phyloP scores from a whole-genome alignment of 768 basidiomycete genomes.

The Dictyophora rubrovolvata region DNA sequence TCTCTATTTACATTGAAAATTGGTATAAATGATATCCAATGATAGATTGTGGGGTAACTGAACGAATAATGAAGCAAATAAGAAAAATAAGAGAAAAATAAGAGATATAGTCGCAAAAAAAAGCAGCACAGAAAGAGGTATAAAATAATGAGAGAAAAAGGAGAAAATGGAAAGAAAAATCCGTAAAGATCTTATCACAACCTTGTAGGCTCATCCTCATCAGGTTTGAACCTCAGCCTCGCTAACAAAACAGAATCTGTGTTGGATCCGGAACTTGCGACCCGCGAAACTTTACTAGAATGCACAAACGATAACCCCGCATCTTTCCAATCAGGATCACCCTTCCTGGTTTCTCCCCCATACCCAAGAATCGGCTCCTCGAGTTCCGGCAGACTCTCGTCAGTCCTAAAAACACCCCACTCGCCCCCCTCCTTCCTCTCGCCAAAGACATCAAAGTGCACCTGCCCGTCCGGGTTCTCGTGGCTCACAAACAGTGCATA shows the following conservation, averaged over 20 bases:
- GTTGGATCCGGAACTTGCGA: slow-evolving; percentile 15
- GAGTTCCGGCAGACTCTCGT: slow-evolving; percentile 31
- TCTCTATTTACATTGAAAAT: too few species aligned
- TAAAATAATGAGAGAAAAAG: not conserved
- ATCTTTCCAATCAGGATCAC: slow-evolving; percentile 25
- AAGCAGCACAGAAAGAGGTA: not conserved
- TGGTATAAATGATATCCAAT: too few species aligned
- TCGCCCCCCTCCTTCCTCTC: slow-evolving; percentile 39
- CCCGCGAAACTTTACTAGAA: slow-evolving; percentile 45
- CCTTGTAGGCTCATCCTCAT: slow-evolving; percentile 46
- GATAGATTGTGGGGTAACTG: not conserved
- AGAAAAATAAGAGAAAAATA: not conserved
- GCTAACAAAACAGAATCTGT: slow-evolving; percentile 53
- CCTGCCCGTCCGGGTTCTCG: slow-evolving; percentile 51
- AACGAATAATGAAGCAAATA: not conserved
- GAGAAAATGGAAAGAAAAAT: not conserved
- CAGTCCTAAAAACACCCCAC: slow-evolving; percentile 67
- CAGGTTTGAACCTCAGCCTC: slow-evolving; percentile 55
- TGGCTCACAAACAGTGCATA: slow-evolving; percentile 73
- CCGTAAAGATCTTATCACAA: slow-evolving; percentile 16
- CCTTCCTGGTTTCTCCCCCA: not conserved
- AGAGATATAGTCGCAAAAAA: not conserved
- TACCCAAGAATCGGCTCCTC: slow-evolving; percentile 15
- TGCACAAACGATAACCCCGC: slow-evolving; percentile 19
- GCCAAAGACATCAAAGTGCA: slow-evolving; percentile 62